Base-by-base conservation (phyloP, 257 asterid genomes). In the Penstemon eatonii region DNA sequence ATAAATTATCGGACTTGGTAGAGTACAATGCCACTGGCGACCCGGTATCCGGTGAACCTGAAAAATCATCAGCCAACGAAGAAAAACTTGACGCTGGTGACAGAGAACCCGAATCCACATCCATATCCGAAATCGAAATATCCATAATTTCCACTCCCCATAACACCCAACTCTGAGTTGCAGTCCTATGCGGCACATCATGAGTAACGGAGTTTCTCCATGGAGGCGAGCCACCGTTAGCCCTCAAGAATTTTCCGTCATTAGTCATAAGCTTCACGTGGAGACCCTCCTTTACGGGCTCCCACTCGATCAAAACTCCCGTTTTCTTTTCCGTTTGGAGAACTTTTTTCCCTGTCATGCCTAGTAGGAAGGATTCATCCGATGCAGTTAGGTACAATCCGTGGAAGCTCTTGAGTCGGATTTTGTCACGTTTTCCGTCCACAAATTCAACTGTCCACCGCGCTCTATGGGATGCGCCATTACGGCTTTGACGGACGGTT, bases 181-280 rank as follows among this genome's bases (percentile, higher is more conserved):
- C 85, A 5, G 91, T 88, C 73, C 95, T 63, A 3, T 86, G 86
- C 46, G 95, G 95, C 82, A 85, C 78, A 57, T 91, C 96, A 73
- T 86, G 89, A 2, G 98, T 89, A 11, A 91, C 63, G 0, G 98
- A 85, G 69, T 91, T 87, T 52, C 91, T 80, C 94, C 91, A 91
- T 2, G 95, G 95, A 12, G 95, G 92, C 4, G 90, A 53, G 6
- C 89, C 95, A 51, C 96, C 89, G 80, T 91, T 91, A 0, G 82
- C 96, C 68, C 96, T 89, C 82, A 87, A 65, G 74, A 87, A 91
- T 54, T 85, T 87, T 13, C 91, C 95, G 5, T 68, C 72, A 5
- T n/a, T 66, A 5, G 94, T 82, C 79, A 82, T 77, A 25, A 91
- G 81, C 74, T 89, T 91, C 72, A 91, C 78, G 51, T 68, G 65